Evolutionary conservation across 805 yeast genomes (phyloP).

Genomic region (Starmerella riodocensis): DNA sequence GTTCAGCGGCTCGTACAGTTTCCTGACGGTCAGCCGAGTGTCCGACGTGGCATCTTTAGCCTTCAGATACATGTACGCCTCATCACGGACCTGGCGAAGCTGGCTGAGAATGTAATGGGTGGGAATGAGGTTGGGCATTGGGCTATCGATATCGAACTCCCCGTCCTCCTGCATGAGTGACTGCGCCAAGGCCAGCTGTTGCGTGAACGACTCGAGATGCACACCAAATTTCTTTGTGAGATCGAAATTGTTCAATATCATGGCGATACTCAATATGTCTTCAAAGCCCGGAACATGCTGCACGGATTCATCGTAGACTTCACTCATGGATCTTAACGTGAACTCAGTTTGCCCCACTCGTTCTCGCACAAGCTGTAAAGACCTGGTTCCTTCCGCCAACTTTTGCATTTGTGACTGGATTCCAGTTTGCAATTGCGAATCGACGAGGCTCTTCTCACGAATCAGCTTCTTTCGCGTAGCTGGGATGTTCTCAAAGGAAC

Average conservation of each 20-base stretch:
- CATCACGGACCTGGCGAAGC: constrained; percentile 68
- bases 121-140: constrained; percentile 42
- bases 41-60: constrained; percentile 41
- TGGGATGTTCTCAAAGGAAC: constrained; percentile 28
- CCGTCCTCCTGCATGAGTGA: constrained; percentile 38
- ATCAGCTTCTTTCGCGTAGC: constrained; percentile 26
- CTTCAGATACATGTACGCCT: constrained; percentile 29
- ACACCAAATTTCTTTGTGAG: constrained; percentile 53
- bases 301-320: constrained; percentile 42
- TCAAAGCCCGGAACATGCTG: constrained; percentile 54
- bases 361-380: constrained; percentile 29
- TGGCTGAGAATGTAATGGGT: constrained; percentile 60
- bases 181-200: constrained; percentile 39
- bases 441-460: constrained; percentile 59
- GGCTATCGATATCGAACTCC: constrained; percentile 30
- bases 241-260: constrained; percentile 55
- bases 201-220: constrained; percentile 45
- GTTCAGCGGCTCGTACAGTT: constrained; percentile 40
- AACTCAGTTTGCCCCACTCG: constrained; percentile 29
- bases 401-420: constrained; percentile 51
- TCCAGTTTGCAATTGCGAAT: constrained; percentile 57
- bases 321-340: constrained; percentile 30
- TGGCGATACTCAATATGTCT: constrained; percentile 52
- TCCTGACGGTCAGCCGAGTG: constrained; percentile 49
- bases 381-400: constrained; percentile 32